Conservation (phyloP, 2,329 filamentous ascomycete genomes). For the Fusarium agapanthi region DNA sequence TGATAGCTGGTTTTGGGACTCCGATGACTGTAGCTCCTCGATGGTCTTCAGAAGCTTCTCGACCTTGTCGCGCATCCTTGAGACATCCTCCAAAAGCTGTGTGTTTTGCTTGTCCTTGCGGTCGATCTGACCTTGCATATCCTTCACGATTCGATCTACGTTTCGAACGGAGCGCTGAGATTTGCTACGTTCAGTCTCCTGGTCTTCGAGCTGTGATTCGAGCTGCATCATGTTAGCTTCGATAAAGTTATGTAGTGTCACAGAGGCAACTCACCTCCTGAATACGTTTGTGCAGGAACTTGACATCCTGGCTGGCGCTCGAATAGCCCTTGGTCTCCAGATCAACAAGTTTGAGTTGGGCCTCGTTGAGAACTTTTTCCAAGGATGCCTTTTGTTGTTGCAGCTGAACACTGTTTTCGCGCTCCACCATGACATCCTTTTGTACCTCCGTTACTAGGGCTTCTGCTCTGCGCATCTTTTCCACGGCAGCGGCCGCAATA, state of each 20-base stretch:
- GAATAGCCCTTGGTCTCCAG: constrained; percentile 98
- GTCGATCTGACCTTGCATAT: constrained; percentile 90
- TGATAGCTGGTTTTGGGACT: constrained; percentile 81
- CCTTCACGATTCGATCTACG: constrained; percentile 92
- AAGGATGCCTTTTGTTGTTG: constrained; percentile 90
- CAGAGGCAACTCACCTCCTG: constrained; percentile 77
- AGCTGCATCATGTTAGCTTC: constrained; percentile 64
- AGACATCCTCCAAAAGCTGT: constrained; percentile 83
- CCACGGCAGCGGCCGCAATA: constrained; percentile 87
- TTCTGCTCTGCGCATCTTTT: constrained; percentile 96
- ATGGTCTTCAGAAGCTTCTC: constrained; percentile 90
- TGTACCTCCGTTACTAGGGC: constrained; percentile 88
- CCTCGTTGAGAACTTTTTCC: constrained; percentile 90
- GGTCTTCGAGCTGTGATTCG: constrained; percentile 84
- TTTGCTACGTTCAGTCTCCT: constrained; percentile 80
- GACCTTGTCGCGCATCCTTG: constrained; percentile 87
- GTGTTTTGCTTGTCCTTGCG: constrained; percentile 88
- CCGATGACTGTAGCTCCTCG: constrained; percentile 90
- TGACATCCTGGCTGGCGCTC: constrained; percentile 91
- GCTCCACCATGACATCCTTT: constrained; percentile 87
- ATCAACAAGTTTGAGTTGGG: constrained; percentile 89
- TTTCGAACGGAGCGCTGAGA: constrained; percentile 90
- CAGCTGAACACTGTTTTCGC: constrained; percentile 81
- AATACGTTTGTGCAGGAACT: constrained; percentile 92
- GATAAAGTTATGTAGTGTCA: neutral